These are phyloP conservation scores for Bryoglossum gracile DNA, from an alignment of 495 filamentous ascomycete genomes.

Conservation along the genomic window DNA sequence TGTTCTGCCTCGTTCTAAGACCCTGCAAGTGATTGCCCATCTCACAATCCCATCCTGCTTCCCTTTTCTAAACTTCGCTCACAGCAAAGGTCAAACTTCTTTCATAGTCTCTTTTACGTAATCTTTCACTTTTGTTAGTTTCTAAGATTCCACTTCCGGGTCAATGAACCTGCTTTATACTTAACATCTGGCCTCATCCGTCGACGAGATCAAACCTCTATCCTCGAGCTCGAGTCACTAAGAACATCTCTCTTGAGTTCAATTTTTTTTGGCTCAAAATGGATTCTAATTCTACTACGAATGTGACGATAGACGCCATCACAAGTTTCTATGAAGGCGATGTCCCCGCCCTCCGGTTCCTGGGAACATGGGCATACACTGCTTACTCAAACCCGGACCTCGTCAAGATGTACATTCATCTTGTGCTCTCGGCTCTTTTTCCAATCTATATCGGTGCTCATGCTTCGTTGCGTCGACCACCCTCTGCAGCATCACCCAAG, in stretches of 20 bases:
- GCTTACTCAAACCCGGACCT: conserved; percentile 14
- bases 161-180: background rate
- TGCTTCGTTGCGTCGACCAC: conserved; percentile 65
- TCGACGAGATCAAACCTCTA: background rate
- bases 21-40: background rate
- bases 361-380: conserved; percentile 20
- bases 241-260: background rate
- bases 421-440: conserved; percentile 60
- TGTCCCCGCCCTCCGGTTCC: conserved; percentile 14
- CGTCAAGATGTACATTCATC: conserved; percentile 59
- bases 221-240: background rate
- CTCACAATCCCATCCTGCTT: background rate
- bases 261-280: no score
- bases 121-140: no score
- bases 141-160: no score
- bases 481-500: conserved; percentile 61
- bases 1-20: conserved; percentile 2
- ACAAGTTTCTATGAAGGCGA: conserved; percentile 14
- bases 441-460: conserved; percentile 68
- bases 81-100: no score
- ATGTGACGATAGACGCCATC: conserved; percentile 1
- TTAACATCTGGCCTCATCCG: conserved; percentile 6
- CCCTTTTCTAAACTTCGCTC: background rate
- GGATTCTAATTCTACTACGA: no score
- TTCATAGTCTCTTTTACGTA: no score